Conservation (phyloP, 1,139 yeast genomes). For the Scheffersomyces cryptocercus region DNA sequence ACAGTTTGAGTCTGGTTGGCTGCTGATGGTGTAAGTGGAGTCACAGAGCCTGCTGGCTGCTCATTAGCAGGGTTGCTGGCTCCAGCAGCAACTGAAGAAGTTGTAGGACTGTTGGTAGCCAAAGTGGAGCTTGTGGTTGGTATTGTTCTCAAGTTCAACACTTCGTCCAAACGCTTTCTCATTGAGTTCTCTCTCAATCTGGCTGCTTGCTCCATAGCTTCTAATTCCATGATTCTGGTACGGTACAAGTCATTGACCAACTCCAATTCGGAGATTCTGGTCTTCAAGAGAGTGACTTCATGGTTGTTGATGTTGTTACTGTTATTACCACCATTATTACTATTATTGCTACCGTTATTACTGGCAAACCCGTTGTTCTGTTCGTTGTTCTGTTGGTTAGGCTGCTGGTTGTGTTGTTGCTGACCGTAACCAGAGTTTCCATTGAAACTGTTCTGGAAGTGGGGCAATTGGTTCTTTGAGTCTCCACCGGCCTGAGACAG, state of each 20-base stretch:
- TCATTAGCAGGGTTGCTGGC: neutral
- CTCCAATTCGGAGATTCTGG: constrained; percentile 86
- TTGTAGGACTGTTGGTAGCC: neutral
- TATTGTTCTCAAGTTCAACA: constrained; percentile 17
- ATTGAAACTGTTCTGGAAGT: constrained; percentile 21
- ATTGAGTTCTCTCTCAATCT: constrained; percentile 52
- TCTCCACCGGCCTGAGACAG: constrained; percentile 9
- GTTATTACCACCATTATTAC: constrained; percentile 13
- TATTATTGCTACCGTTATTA: constrained; percentile 12
- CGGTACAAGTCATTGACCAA: constrained; percentile 84
- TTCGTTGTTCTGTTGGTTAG: constrained; percentile 14
- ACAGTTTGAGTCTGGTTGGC: neutral
- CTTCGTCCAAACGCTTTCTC: constrained; percentile 51
- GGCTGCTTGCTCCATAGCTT: constrained; percentile 64
- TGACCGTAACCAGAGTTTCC: constrained; percentile 10
- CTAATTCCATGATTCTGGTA: constrained; percentile 79
- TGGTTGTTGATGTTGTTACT: constrained; percentile 19
- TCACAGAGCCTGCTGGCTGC: constrained; percentile 1
- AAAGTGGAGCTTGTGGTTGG: neutral
- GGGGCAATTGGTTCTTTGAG: constrained; percentile 25
- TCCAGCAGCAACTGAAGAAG: neutral
- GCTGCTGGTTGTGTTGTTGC: constrained; percentile 15
- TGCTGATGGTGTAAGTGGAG: neutral
- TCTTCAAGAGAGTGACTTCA: constrained; percentile 58
- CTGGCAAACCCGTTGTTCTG: constrained; percentile 9